These are phyloP conservation scores for Rhododendron henanense DNA, from an alignment of 148 eudicot genomes.

Conservation along the genomic window DNA sequence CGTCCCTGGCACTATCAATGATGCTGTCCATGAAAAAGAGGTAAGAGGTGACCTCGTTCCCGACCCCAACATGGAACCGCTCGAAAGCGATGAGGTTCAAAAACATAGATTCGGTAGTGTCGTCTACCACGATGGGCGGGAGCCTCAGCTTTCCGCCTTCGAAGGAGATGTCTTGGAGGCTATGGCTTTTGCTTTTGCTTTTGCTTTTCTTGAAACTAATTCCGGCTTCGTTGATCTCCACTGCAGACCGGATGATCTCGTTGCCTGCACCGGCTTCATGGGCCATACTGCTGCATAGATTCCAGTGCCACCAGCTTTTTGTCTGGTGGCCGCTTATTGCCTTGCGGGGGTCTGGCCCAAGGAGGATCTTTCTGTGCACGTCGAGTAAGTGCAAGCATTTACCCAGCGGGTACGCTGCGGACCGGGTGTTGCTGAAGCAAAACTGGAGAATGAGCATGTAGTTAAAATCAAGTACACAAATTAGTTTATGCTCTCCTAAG, in stretches of 20 bases:
- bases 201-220: slow-evolving; percentile 24
- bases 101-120: slow-evolving; percentile 29
- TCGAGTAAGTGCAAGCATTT: slow-evolving; percentile 29
- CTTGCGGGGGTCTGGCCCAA: slow-evolving; percentile 9
- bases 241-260: slow-evolving; percentile 34
- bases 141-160: slow-evolving; percentile 27
- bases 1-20: slow-evolving; percentile 28
- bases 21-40: slow-evolving; percentile 41
- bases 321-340: no score
- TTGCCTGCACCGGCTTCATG: neutral
- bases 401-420: neutral
- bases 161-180: slow-evolving; percentile 38
- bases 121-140: slow-evolving; percentile 33
- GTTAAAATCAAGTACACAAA: neutral
- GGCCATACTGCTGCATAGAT: no score
- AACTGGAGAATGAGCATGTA: slow-evolving; percentile 21
- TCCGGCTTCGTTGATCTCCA: slow-evolving; percentile 40
- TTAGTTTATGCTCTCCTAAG: no score
- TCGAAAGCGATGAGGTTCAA: slow-evolving; percentile 43
- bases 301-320: no score
- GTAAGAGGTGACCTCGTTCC: slow-evolving; percentile 36
- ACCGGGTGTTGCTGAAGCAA: neutral
- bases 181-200: slow-evolving; percentile 13
- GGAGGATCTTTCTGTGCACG: slow-evolving; percentile 25
- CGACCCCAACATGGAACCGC: slow-evolving; percentile 34